Percentiles rank a stretch among this genome's conserved stretches.
These are phyloP conservation scores for Cardamine occulta DNA, from an alignment of 345 rosid genomes.

Conservation along the genomic window DNA sequence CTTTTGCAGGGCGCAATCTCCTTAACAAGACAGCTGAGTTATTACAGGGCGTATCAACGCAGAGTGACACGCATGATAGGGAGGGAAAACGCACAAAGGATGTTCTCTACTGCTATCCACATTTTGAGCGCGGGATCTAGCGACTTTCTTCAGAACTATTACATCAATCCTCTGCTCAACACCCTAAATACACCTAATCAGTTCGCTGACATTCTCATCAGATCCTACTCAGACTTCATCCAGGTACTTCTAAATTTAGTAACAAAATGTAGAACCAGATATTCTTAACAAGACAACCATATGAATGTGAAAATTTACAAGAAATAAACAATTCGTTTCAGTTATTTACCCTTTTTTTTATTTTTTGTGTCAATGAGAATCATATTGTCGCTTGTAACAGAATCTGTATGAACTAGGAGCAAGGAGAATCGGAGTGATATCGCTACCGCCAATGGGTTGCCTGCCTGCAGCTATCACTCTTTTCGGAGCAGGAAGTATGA, in stretches of 20 bases:
- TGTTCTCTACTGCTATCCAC: slow-evolving; percentile 71
- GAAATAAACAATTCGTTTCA: slow-evolving; percentile 12
- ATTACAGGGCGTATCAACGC: slow-evolving; percentile 73
- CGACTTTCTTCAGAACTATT: slow-evolving; percentile 91
- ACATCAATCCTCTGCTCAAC: slow-evolving; percentile 67
- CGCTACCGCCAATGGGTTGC: slow-evolving; percentile 84
- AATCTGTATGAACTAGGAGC: slow-evolving; percentile 74
- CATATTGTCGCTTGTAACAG: slow-evolving; percentile 54
- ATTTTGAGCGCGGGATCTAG: slow-evolving; percentile 87
- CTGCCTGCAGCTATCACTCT: slow-evolving; percentile 89
- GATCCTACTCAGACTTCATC: slow-evolving; percentile 72
- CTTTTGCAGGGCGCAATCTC: slow-evolving; percentile 64
- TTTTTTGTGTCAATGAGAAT: slow-evolving; percentile 37
- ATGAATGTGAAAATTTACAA: slow-evolving; percentile 31
- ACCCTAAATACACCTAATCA: slow-evolving; percentile 57
- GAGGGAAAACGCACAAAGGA: slow-evolving; percentile 48
- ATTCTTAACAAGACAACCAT: slow-evolving; percentile 13
- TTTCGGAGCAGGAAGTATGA: slow-evolving; percentile 72
- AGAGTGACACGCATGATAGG: slow-evolving; percentile 65
- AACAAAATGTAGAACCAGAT: slow-evolving; percentile 2
- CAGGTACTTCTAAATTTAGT: slow-evolving; percentile 55
- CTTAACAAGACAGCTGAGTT: slow-evolving; percentile 69
- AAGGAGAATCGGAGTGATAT: slow-evolving; percentile 80
- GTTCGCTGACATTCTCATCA: slow-evolving; percentile 66
- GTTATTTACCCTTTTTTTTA: slow-evolving; percentile 36